Percentiles rank a stretch among this genome's conserved stretches.
Conservation (phyloP, 2,329 filamentous ascomycete genomes). For the Blastomyces gilchristii region DNA sequence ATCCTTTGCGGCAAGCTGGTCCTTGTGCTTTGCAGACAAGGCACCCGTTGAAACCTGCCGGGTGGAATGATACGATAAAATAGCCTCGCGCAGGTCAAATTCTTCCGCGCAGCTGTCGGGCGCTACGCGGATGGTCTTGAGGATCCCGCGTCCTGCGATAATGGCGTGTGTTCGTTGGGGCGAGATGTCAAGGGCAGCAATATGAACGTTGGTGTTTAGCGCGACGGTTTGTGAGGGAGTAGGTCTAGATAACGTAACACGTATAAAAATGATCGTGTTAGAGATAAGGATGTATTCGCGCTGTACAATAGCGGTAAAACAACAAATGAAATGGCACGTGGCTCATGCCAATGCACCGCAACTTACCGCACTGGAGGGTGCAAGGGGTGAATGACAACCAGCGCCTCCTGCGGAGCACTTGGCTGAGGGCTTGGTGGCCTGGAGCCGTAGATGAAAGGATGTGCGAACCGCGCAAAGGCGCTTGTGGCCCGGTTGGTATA, state of each 20-base stretch:
- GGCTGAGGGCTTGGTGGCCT: constrained; percentile 44
- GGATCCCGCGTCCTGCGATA: constrained; percentile 54
- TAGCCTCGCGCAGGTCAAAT: constrained; percentile 52
- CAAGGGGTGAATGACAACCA: constrained; percentile 24
- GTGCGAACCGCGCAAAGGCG: constrained; percentile 43
- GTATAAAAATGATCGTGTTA: neutral
- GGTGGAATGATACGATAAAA: constrained; percentile 47
- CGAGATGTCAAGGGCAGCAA: constrained; percentile 54
- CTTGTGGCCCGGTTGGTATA: constrained; percentile 38
- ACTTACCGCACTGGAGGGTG: constrained; percentile 34
- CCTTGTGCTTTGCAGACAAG: constrained; percentile 43
- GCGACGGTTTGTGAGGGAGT: constrained; percentile 46
- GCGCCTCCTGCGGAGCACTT: constrained; percentile 24
- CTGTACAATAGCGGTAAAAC: neutral
- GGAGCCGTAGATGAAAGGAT: constrained; percentile 46
- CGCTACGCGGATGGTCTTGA: constrained; percentile 53
- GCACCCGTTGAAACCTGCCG: constrained; percentile 36
- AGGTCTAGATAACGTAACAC: constrained; percentile 25
- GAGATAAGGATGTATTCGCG: neutral
- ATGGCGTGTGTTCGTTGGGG: constrained; percentile 53
- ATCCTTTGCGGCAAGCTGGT: constrained; percentile 53
- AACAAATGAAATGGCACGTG: neutral
- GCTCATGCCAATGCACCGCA: neutral
- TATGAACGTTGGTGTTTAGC: constrained; percentile 55
- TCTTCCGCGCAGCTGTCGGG: constrained; percentile 50